Evolutionary conservation across 225 moss, liverwort and hornwort species (phyloP).

Genomic region (Sphagnum tenellum): DNA sequence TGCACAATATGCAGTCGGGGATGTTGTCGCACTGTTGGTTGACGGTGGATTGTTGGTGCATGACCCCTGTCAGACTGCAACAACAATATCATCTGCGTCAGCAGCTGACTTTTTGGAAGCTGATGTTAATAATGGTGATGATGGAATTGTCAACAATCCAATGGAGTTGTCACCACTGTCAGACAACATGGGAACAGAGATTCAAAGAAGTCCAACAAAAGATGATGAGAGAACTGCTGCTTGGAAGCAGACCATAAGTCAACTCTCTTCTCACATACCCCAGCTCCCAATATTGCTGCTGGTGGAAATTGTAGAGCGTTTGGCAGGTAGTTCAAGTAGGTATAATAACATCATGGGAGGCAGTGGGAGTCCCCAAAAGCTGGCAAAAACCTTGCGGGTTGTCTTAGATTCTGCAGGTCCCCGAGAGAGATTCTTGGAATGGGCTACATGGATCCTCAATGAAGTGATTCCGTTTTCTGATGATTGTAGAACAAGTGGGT

Average conservation of each 20-base stretch:
- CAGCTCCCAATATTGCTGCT: constrained; percentile 38
- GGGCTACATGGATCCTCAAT: constrained; percentile 52
- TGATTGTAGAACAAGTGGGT: constrained; percentile 12
- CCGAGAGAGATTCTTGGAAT: constrained; percentile 31
- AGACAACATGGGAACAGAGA: constrained; percentile 3
- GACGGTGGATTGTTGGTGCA: constrained; percentile 60
- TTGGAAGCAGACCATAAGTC: constrained; percentile 46
- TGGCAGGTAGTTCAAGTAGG: constrained; percentile 11
- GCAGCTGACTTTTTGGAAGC: too few relatives aligned
- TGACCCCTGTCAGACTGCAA: constrained; percentile 20
- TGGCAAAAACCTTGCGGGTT: neutral
- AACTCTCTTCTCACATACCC: constrained; percentile 46
- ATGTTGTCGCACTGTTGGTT: constrained; percentile 56
- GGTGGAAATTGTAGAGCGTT: constrained; percentile 25
- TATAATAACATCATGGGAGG: too few relatives aligned
- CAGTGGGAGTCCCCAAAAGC: neutral
- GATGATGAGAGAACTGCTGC: constrained; percentile 26
- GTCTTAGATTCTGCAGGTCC: neutral
- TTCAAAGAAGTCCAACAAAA: constrained; percentile 3
- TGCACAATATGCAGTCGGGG: constrained; percentile 43
- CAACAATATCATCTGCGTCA: too few relatives aligned
- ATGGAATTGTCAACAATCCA: too few relatives aligned
- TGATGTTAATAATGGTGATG: too few relatives aligned
- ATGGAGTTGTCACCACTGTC: constrained; percentile 2
- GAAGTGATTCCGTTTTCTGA: constrained; percentile 27